These are phyloP conservation scores for Dissophora ornata DNA, from an alignment of 192 early-diverging fungal species.

Conservation along the genomic window DNA sequence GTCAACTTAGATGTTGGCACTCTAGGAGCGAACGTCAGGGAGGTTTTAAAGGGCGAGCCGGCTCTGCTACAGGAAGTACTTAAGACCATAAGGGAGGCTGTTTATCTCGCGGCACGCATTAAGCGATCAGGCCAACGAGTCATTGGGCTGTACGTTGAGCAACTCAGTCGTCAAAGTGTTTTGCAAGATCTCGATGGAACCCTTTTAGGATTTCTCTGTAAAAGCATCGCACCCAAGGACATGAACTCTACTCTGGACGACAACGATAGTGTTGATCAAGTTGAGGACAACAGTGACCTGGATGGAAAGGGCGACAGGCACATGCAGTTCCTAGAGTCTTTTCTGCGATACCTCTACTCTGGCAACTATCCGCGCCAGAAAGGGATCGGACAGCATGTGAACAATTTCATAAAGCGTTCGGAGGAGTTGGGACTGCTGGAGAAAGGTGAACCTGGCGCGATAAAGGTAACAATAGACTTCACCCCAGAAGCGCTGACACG, in stretches of 20 bases:
- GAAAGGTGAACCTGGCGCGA: neutral
- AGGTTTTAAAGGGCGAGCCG: no score
- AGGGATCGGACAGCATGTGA: neutral
- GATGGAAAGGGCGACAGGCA: slow-evolving; percentile 1
- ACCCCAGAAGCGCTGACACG: neutral
- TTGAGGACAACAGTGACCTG: neutral
- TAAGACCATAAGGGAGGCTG: no score
- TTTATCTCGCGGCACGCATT: no score
- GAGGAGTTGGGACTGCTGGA: neutral
- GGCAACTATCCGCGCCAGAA: neutral
- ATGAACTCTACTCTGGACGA: neutral
- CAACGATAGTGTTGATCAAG: neutral
- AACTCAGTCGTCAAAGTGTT: no score
- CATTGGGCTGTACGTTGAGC: no score
- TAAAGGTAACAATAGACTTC: neutral
- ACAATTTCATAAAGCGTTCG: slow-evolving; percentile 5
- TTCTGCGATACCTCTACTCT: slow-evolving; percentile 8
- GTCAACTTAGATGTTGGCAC: no score
- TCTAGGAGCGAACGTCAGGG: no score
- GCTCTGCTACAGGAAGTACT: no score
- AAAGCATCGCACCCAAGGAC: neutral
- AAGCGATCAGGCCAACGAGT: no score
- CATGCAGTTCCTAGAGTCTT: neutral
- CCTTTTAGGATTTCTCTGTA: neutral
- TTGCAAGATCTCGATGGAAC: neutral